Evolutionary conservation across 2,329 filamentous ascomycete species (phyloP).

Genomic region (Fusarium verticillioides): DNA sequence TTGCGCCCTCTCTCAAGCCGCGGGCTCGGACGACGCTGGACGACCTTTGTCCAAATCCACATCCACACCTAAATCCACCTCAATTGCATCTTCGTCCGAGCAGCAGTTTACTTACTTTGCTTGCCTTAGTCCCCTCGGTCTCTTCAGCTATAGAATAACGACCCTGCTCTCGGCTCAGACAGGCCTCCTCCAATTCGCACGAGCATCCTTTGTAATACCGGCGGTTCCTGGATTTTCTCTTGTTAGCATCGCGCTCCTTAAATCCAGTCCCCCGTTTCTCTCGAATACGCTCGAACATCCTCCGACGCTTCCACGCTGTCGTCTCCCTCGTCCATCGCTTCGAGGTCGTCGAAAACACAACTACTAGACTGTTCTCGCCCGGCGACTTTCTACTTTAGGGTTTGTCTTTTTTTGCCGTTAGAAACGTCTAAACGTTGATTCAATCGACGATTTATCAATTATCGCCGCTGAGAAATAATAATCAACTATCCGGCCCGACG

Average conservation of each 20-base stretch:
- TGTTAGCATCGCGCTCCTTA: conserved; percentile 45
- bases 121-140: conserved; percentile 27
- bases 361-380: conserved; percentile 26
- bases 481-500: conserved; percentile 44
- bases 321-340: conserved; percentile 21
- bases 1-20: conserved; percentile 39
- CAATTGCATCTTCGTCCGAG: conserved; percentile 40
- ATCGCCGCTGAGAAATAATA: conserved; percentile 40
- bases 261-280: conserved; percentile 38
- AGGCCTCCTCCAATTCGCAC: conserved; percentile 40
- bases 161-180: conserved; percentile 36
- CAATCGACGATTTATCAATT: conserved; percentile 19
- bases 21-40: conserved; percentile 46
- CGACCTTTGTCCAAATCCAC: conserved; percentile 37
- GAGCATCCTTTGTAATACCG: conserved; percentile 52
- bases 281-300: conserved; percentile 36
- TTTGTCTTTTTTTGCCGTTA: conserved; percentile 31
- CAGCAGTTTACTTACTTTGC: conserved; percentile 40
- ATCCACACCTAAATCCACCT: conserved; percentile 32
- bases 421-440: conserved; percentile 36
- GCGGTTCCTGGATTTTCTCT: conserved; percentile 45
- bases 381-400: conserved; percentile 15
- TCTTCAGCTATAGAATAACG: conserved; percentile 33
- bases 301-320: conserved; percentile 35
- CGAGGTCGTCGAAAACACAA: conserved; percentile 22